Percentiles rank a stretch among this genome's conserved stretches.
Evolutionary conservation across 768 basidiomycete species (phyloP).

Genomic region (Tricholoma terreum): DNA sequence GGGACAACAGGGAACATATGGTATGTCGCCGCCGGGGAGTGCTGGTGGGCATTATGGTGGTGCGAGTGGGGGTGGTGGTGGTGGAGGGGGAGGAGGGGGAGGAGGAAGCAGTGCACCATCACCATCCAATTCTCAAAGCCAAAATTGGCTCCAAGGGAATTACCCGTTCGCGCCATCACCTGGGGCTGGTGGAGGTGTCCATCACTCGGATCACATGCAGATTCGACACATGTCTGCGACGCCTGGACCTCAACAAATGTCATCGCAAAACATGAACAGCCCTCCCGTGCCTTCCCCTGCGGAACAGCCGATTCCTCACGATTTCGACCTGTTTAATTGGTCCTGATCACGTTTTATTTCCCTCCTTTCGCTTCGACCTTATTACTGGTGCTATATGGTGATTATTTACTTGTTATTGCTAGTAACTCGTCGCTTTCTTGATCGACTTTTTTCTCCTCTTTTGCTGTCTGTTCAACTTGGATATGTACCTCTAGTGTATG

Average conservation of each 20-base stretch:
- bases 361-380: neutral
- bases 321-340: slow-evolving; percentile 64
- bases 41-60: slow-evolving; percentile 27
- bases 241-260: slow-evolving; percentile 42
- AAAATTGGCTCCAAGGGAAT: slow-evolving; percentile 30
- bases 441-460: slow-evolving; percentile 10
- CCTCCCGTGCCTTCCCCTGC: neutral
- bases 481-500: slow-evolving; percentile 29
- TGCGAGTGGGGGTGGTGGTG: slow-evolving; percentile 18
- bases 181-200: slow-evolving; percentile 19
- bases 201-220: slow-evolving; percentile 28
- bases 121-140: slow-evolving; percentile 25
- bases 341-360: slow-evolving; percentile 30
- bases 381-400: slow-evolving; percentile 7
- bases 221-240: slow-evolving; percentile 52
- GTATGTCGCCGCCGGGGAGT: slow-evolving; percentile 43
- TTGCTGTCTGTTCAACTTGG: slow-evolving; percentile 12
- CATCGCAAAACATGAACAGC: neutral
- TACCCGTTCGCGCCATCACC: slow-evolving; percentile 41
- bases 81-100: slow-evolving; percentile 12
- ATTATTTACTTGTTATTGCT: slow-evolving; percentile 18
- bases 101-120: slow-evolving; percentile 24
- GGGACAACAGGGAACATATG: slow-evolving; percentile 26
- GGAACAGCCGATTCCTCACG: slow-evolving; percentile 42
- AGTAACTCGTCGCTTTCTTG: slow-evolving; percentile 24